A percentile compares a stretch with the other conserved stretches of the same genome.
Conservation (phyloP, 495 filamentous ascomycete species). For the Hypoxylon subgilvum region DNA sequence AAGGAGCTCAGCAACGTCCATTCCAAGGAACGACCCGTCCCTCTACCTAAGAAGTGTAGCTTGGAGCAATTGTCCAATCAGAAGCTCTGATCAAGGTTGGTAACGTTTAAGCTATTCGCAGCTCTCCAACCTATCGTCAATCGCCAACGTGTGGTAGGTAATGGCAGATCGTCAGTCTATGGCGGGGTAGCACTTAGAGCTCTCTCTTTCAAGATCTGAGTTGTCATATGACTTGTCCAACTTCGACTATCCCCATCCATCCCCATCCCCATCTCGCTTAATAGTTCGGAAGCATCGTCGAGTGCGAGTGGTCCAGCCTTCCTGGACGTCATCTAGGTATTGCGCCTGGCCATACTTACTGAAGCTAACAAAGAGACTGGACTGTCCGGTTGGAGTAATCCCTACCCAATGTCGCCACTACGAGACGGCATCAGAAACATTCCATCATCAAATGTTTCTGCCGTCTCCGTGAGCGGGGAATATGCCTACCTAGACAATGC, state of each 20-base stretch:
- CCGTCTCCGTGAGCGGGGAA: no score
- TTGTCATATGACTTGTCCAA: constrained; percentile 27
- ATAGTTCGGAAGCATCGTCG: no score
- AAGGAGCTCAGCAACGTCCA: not conserved
- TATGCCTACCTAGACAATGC: no score
- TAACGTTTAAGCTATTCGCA: constrained; percentile 10
- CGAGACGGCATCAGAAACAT: not conserved
- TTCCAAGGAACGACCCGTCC: constrained; percentile 29
- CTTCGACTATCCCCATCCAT: not conserved
- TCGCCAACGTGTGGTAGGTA: not conserved
- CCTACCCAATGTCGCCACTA: no score
- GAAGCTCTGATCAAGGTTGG: constrained; percentile 11
- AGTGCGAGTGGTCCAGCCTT: no score
- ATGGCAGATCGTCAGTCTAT: not conserved
- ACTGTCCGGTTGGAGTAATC: no score
- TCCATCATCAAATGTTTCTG: no score
- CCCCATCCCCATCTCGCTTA: no score
- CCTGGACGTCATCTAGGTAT: no score
- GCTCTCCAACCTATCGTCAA: not conserved
- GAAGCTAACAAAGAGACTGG: not conserved
- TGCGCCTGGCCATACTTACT: constrained; percentile 1
- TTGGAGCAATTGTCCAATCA: constrained; percentile 30
- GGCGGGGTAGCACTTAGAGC: constrained; percentile 26
- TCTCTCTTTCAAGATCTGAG: constrained; percentile 5
- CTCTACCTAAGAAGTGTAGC: constrained; percentile 13